Conservation (phyloP, 2,329 filamentous ascomycete genomes). For the Fusarium mangiferae region DNA sequence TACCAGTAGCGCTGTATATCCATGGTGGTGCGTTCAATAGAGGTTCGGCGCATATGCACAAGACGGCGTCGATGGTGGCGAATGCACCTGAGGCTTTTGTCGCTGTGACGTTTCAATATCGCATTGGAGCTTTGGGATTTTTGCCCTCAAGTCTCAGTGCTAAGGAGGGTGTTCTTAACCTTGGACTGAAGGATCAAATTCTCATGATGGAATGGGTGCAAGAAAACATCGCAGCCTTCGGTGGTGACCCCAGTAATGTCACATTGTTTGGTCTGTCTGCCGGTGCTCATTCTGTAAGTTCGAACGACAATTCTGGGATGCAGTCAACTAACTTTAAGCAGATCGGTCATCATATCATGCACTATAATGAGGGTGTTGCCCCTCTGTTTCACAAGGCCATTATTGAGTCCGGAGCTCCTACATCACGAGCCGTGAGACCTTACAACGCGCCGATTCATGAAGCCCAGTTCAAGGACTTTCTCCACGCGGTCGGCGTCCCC, state of each 20-base stretch:
- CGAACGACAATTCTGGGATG: rapidly evolving
- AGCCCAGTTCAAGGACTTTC: slow-evolving; percentile 57
- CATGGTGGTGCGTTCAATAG: slow-evolving; percentile 61
- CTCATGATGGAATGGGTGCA: slow-evolving; percentile 63
- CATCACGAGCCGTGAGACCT: slow-evolving; percentile 63
- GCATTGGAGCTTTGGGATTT: slow-evolving; percentile 70
- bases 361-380: slow-evolving; percentile 53
- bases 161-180: slow-evolving; percentile 64
- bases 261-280: slow-evolving; percentile 52
- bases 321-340: slow-evolving; percentile 41
- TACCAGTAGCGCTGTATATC: slow-evolving; percentile 65
- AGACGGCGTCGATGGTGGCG: slow-evolving; percentile 70
- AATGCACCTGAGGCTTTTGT: slow-evolving; percentile 62
- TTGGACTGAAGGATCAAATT: slow-evolving; percentile 64
- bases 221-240: slow-evolving; percentile 64
- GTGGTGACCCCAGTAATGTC: slow-evolving; percentile 62
- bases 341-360: slow-evolving; percentile 75
- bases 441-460: slow-evolving; percentile 69
- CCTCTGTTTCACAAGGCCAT: slow-evolving; percentile 63
- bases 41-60: slow-evolving; percentile 62
- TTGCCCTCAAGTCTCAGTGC: slow-evolving; percentile 63
- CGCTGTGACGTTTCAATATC: slow-evolving; percentile 61
- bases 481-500: slow-evolving; percentile 25
- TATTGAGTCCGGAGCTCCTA: slow-evolving; percentile 65
- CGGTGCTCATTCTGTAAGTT: slow-evolving; percentile 60